Evolutionary conservation across 2,329 filamentous ascomycete genomes (phyloP).

Genomic region (Lasiodiplodia theobromae): DNA sequence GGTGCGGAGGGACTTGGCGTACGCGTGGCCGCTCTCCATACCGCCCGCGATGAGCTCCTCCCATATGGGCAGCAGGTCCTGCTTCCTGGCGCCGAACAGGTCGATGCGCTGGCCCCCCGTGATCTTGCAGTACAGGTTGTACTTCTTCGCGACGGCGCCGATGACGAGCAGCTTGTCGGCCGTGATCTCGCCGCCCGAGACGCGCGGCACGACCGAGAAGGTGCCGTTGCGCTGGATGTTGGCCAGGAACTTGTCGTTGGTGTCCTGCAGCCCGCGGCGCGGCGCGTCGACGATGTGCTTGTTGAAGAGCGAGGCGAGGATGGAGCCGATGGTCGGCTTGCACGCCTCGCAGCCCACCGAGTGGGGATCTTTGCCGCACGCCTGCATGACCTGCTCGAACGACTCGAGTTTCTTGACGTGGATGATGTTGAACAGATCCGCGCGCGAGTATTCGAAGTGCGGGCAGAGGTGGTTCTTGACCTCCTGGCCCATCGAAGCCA

Average conservation of each 20-base stretch:
- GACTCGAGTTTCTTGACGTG: constrained; percentile 79
- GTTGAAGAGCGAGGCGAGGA: constrained; percentile 84
- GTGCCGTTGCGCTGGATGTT: constrained; percentile 94
- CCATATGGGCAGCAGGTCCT: constrained; percentile 86
- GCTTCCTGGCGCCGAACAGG: constrained; percentile 89
- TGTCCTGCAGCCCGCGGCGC: constrained; percentile 81
- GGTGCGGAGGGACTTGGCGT: constrained; percentile 86
- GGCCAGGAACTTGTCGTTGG: constrained; percentile 85
- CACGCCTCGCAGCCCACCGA: constrained; percentile 87
- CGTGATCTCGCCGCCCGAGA: constrained; percentile 86
- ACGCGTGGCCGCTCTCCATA: constrained; percentile 90
- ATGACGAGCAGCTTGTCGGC: constrained; percentile 85
- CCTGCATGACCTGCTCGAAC: constrained; percentile 78
- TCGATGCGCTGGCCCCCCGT: constrained; percentile 92
- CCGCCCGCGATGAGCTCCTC: constrained; percentile 79
- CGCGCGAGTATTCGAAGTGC: constrained; percentile 83
- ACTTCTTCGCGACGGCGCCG: constrained; percentile 83
- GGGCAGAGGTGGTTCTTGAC: constrained; percentile 86
- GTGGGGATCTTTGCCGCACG: constrained; percentile 72
- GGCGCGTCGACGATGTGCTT: constrained; percentile 77
- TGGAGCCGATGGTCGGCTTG: constrained; percentile 82
- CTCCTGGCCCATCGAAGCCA: constrained; percentile 84
- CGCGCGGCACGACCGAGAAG: constrained; percentile 84
- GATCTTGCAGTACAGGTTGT: constrained; percentile 87
- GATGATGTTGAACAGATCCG: constrained; percentile 89